A percentile compares a stretch with the other conserved stretches of the same genome.
Conservation (phyloP, 2,329 filamentous ascomycete genomes). For the Paecilomyces dactylethromorphus region DNA sequence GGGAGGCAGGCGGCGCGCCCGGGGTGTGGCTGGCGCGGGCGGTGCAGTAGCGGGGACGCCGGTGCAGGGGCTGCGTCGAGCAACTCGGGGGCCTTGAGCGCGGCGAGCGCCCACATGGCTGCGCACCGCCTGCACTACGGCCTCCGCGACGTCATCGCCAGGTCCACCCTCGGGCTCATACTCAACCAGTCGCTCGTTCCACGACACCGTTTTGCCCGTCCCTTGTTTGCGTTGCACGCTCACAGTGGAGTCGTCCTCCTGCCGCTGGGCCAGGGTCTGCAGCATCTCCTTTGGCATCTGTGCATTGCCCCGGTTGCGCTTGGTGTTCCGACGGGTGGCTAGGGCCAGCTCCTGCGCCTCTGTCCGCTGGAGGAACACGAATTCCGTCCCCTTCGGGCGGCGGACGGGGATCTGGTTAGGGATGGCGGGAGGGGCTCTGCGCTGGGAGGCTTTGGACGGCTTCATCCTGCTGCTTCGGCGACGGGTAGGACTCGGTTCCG, state of each 20-base stretch:
- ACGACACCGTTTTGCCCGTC: constrained; percentile 1
- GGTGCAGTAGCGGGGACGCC: not conserved
- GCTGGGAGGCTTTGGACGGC: constrained; percentile 17
- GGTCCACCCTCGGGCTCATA: not conserved
- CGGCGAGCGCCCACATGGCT: not conserved
- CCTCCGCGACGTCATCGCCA: not conserved
- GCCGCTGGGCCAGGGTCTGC: constrained; percentile 16
- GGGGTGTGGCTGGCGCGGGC: not conserved
- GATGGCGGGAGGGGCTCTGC: constrained; percentile 15
- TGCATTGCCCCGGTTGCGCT: constrained; percentile 34
- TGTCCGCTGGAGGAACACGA: constrained; percentile 36
- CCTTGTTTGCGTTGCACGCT: not conserved
- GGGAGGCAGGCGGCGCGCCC: not conserved
- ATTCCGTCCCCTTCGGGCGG: constrained; percentile 39
- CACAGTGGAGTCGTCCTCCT: not conserved
- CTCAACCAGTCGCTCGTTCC: not conserved
- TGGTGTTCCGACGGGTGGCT: constrained; percentile 36
- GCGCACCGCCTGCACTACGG: not conserved
- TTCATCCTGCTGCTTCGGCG: constrained; percentile 31
- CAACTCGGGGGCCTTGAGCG: not conserved
- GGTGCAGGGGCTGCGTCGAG: not conserved
- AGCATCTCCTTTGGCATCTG: constrained; percentile 25
- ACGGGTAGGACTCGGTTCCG: constrained; percentile 17
- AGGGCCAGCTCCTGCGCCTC: constrained; percentile 37
- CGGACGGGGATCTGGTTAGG: constrained; percentile 37